These are phyloP conservation scores for Vigna nakashimae DNA, from an alignment of 306 rosid species.

Conservation along the genomic window DNA sequence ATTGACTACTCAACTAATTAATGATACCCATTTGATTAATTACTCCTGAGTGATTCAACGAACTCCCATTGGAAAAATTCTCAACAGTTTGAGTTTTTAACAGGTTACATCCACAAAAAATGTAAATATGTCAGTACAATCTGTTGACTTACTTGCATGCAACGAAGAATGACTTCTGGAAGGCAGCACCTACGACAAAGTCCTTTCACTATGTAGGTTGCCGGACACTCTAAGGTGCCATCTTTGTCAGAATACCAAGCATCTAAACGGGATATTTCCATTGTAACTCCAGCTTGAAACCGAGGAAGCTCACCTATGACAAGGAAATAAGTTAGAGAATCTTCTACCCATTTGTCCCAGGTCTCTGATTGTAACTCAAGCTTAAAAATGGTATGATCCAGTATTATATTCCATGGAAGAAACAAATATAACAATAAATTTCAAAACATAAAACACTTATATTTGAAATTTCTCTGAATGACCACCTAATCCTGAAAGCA, in stretches of 20 bases:
- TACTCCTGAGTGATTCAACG: constrained; percentile 11
- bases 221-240: constrained; percentile 72
- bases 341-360: constrained; percentile 35
- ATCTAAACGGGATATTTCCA: constrained; percentile 91
- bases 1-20: constrained; percentile 21
- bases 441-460: constrained; percentile 24
- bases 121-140: constrained; percentile 12
- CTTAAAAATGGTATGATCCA: constrained; percentile 10
- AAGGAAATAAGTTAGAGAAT: constrained; percentile 36
- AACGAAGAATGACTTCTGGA: constrained; percentile 91
- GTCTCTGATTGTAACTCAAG: constrained; percentile 20
- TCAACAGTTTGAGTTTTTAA: not conserved
- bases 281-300: constrained; percentile 89
- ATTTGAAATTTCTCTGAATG: constrained; percentile 24
- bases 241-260: constrained; percentile 83
- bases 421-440: constrained; percentile 15
- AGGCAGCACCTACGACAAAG: constrained; percentile 95
- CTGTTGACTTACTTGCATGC: constrained; percentile 83
- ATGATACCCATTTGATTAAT: constrained; percentile 15
- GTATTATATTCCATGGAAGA: constrained; percentile 32
- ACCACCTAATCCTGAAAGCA: too few species aligned
- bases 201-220: constrained; percentile 80
- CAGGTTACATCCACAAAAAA: not conserved
- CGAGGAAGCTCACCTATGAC: constrained; percentile 92
- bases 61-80: not conserved